phyloP scores from a whole-genome alignment of 345 rosid genomes.

The Sisymbrium irio region DNA sequence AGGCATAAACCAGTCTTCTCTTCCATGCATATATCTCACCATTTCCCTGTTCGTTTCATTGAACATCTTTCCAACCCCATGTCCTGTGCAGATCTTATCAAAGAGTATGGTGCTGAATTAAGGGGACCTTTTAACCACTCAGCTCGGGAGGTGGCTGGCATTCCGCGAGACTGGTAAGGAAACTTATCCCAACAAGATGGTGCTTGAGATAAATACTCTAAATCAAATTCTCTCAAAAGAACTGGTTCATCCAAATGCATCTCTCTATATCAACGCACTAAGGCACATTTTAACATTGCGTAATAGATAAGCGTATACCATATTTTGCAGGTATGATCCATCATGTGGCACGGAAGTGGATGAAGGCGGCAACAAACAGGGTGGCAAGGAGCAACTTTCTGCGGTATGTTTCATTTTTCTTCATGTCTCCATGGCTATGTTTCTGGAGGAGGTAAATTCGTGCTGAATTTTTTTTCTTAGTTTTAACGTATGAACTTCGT shows the following conservation, averaged over 20 bases:
- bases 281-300: neutral
- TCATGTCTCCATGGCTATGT: slow-evolving; percentile 1
- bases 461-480: neutral
- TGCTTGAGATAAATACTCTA: neutral
- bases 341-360: slow-evolving; percentile 40
- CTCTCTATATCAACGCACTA: neutral
- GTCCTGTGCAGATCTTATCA: slow-evolving; percentile 52
- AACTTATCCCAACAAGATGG: neutral
- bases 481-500: neutral
- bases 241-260: neutral
- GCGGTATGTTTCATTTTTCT: slow-evolving; percentile 43
- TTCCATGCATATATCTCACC: neutral
- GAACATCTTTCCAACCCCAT: slow-evolving; percentile 8
- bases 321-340: slow-evolving; percentile 56
- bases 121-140: slow-evolving; percentile 93
- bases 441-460: neutral
- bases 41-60: neutral
- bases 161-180: slow-evolving; percentile 82
- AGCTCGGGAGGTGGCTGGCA: slow-evolving; percentile 88
- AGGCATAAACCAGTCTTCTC: slow-evolving; percentile 41
- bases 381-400: slow-evolving; percentile 51
- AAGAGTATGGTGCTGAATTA: slow-evolving; percentile 74
- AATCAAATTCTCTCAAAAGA: neutral
- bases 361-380: slow-evolving; percentile 29
- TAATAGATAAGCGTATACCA: neutral